Evolutionary conservation across 345 rosid species (phyloP).

Genomic region (Gossypium thurberi): DNA sequence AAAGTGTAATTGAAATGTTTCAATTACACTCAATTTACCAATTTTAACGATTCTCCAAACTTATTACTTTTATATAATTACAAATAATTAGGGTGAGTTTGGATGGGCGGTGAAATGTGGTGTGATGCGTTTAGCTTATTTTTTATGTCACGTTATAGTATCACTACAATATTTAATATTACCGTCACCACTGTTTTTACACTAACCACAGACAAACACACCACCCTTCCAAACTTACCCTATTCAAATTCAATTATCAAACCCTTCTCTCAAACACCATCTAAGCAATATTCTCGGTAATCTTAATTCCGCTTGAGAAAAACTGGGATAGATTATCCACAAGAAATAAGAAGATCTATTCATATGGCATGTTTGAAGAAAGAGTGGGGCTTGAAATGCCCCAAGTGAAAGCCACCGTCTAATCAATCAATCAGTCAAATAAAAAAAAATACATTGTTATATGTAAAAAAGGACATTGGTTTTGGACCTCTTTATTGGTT

Average conservation of each 20-base stretch:
- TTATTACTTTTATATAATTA: too few species aligned
- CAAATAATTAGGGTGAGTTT: too few species aligned
- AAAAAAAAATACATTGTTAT: too few species aligned
- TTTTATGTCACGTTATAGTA: too few species aligned
- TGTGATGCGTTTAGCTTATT: rapidly evolving
- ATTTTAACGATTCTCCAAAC: too few species aligned
- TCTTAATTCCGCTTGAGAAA: too few species aligned
- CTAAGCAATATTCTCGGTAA: too few species aligned
- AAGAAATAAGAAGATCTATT: background rate
- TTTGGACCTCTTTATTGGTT: constrained; percentile 16
- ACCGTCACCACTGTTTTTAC: rapidly evolving
- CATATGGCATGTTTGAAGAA: constrained; percentile 12
- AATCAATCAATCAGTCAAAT: constrained; percentile 11
- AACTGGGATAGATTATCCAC: too few species aligned
- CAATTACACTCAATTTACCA: too few species aligned
- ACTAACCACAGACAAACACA: rapidly evolving
- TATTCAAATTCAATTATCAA: too few species aligned
- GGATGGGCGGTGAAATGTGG: rapidly evolving
- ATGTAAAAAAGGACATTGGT: constrained; percentile 4
- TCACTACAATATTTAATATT: rapidly evolving
- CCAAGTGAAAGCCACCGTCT: background rate
- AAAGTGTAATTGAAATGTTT: too few species aligned
- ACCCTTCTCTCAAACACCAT: too few species aligned
- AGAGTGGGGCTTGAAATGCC: constrained; percentile 3
- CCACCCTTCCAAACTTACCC: rapidly evolving